These are phyloP conservation scores for Mortierella sp. DNA, from an alignment of 371 early-diverging fungal species.

Conservation along the genomic window DNA sequence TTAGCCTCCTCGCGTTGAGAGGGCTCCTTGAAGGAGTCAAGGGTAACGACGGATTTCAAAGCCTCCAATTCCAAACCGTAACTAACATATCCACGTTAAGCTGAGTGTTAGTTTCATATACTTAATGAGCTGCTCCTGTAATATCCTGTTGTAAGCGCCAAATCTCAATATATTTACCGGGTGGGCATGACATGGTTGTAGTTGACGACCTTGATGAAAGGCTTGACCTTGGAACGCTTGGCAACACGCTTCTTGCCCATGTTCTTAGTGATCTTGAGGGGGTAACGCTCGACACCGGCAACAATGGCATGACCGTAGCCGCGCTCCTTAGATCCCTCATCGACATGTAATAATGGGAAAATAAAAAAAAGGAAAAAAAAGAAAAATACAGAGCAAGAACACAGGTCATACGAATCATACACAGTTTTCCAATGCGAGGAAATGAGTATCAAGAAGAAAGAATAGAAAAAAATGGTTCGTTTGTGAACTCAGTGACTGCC, in stretches of 20 bases:
- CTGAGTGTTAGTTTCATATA: not conserved
- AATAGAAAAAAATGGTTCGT: conserved; percentile 6
- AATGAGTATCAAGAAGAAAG: conserved; percentile 13
- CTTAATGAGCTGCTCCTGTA: not conserved
- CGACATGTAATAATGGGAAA: conserved; percentile 69
- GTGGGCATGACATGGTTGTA: conserved; percentile 99
- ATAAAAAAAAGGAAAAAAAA: conserved; percentile 26
- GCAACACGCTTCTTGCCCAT: conserved; percentile 96
- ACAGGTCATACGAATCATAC: conserved; percentile 58
- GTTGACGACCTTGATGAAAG: conserved; percentile 98
- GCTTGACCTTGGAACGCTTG: conserved; percentile 96
- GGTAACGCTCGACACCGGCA: conserved; percentile 97
- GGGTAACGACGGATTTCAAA: conserved; percentile 87
- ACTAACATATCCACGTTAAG: conserved; percentile 34
- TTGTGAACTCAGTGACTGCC: not conserved
- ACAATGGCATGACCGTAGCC: conserved; percentile 98
- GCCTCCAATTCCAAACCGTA: conserved; percentile 89
- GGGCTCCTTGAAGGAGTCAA: conserved; percentile 94
- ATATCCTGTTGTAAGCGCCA: not conserved
- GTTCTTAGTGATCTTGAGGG: conserved; percentile 94
- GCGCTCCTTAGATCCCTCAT: conserved; percentile 92
- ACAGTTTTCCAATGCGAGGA: conserved; percentile 55
- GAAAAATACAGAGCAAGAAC: conserved; percentile 14
- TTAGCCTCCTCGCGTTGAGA: conserved; percentile 90
- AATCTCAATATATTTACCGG: conserved; percentile 65